A percentile compares a stretch with the other conserved stretches of the same genome.
These are phyloP conservation scores for Dichotomopilus funicola DNA, from an alignment of 2,329 filamentous ascomycete species.

Conservation along the genomic window DNA sequence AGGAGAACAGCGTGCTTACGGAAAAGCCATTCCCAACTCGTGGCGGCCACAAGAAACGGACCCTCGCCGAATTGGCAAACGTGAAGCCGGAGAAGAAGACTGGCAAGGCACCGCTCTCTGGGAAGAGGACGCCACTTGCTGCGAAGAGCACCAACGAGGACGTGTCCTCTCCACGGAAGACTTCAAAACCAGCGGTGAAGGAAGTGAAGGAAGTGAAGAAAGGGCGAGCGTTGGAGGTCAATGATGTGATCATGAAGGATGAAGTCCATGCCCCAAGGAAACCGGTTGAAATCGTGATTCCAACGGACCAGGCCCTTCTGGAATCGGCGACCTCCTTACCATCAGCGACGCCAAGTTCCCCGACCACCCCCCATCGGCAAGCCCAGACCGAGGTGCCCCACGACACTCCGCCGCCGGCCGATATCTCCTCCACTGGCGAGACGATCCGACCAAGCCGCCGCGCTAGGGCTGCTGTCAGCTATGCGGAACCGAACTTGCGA, in stretches of 20 bases:
- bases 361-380: constrained; percentile 44
- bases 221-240: constrained; percentile 25
- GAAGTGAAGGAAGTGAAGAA: constrained; percentile 32
- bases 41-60: constrained; percentile 33
- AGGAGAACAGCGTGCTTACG: constrained; percentile 24
- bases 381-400: constrained; percentile 27
- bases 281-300: constrained; percentile 15
- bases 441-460: constrained; percentile 60
- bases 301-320: constrained; percentile 21
- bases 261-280: constrained; percentile 9
- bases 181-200: constrained; percentile 26
- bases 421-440: constrained; percentile 50
- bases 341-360: constrained; percentile 37
- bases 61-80: constrained; percentile 41
- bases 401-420: constrained; percentile 55
- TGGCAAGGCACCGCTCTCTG: constrained; percentile 41
- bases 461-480: constrained; percentile 63
- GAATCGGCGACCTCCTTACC: constrained; percentile 30
- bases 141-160: constrained; percentile 56
- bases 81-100: constrained; percentile 37
- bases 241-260: constrained; percentile 22
- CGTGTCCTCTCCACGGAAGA: constrained; percentile 53
- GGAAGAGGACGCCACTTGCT: constrained; percentile 49
- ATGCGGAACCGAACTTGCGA: constrained; percentile 73
- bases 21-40: constrained; percentile 6